Evolutionary conservation across 768 basidiomycete species (phyloP).

Genomic region (Serendipita vermifera): DNA sequence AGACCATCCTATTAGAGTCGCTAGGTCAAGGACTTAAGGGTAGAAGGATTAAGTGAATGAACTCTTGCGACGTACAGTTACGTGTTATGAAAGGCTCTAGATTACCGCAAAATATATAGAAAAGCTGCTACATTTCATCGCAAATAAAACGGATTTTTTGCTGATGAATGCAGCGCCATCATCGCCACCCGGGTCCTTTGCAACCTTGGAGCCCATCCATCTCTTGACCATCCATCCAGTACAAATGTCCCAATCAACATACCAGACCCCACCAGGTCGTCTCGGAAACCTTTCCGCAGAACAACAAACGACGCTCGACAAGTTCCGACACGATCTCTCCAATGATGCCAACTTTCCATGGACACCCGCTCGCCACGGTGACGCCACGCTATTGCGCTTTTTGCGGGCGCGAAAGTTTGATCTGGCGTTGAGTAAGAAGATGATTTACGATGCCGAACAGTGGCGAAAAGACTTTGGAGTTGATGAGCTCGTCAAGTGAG

Average conservation of each 20-base stretch:
- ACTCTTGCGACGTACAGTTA: too few species aligned
- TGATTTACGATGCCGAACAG: conserved; percentile 69
- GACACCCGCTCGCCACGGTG: conserved; percentile 53
- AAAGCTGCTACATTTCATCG: too few species aligned
- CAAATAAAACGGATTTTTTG: too few species aligned
- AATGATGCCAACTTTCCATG: conserved; percentile 41
- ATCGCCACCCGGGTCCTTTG: too few species aligned
- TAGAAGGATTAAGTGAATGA: too few species aligned
- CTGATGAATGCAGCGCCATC: too few species aligned
- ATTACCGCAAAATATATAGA: too few species aligned
- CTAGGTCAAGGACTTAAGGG: too few species aligned
- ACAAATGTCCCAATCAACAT: not conserved
- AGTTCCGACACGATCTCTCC: conserved; percentile 50
- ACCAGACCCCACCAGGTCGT: conserved; percentile 51
- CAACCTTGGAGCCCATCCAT: too few species aligned
- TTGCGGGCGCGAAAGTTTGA: conserved; percentile 91
- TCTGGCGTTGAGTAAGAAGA: conserved; percentile 61
- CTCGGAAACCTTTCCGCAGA: conserved; percentile 59
- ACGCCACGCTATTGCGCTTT: conserved; percentile 63
- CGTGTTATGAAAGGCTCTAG: too few species aligned
- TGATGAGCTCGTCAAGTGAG: conserved; percentile 57
- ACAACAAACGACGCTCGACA: conserved; percentile 54
- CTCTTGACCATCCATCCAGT: not conserved
- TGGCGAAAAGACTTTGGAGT: conserved; percentile 84
- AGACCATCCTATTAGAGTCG: too few species aligned